These are phyloP conservation scores for Wickerhamiella kurtzmanii DNA, from an alignment of 805 yeast genomes.

Conservation along the genomic window DNA sequence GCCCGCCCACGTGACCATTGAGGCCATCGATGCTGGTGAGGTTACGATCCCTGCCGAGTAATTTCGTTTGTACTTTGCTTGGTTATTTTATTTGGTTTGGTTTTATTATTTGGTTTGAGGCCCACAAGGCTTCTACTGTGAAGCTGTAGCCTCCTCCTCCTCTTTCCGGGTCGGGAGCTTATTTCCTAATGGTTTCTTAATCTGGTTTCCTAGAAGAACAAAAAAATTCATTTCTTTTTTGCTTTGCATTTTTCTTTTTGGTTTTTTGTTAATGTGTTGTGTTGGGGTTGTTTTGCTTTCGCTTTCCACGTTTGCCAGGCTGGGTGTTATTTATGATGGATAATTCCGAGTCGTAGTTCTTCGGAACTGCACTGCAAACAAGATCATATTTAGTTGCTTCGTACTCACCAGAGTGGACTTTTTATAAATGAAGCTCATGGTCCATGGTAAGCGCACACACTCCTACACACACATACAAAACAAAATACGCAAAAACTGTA, in stretches of 20 bases:
- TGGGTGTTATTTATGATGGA: not conserved
- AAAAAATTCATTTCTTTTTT: no score
- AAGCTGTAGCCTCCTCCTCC: no score
- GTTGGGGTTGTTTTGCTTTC: not conserved
- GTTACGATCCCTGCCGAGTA: constrained; percentile 45
- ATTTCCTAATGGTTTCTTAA: not conserved
- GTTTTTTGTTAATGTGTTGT: no score
- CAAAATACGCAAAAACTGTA: no score
- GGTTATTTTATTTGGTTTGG: not conserved
- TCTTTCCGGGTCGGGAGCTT: not conserved
- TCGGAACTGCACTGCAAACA: not conserved
- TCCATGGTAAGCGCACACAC: not conserved
- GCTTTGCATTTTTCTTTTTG: no score
- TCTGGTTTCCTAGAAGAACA: not conserved
- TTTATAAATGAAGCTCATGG: not conserved
- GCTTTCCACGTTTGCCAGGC: not conserved
- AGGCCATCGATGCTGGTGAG: constrained; percentile 96
- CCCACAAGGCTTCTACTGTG: not conserved
- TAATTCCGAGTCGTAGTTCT: not conserved
- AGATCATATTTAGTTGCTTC: not conserved
- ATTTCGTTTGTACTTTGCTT: constrained; percentile 3
- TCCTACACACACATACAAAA: no score
- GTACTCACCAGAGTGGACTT: not conserved
- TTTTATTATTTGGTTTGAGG: not conserved
- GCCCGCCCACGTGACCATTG: constrained; percentile 98